A percentile compares a stretch with the other conserved stretches of the same genome.
Conservation (phyloP, 257 asterid species). For the Scutellaria minor region DNA sequence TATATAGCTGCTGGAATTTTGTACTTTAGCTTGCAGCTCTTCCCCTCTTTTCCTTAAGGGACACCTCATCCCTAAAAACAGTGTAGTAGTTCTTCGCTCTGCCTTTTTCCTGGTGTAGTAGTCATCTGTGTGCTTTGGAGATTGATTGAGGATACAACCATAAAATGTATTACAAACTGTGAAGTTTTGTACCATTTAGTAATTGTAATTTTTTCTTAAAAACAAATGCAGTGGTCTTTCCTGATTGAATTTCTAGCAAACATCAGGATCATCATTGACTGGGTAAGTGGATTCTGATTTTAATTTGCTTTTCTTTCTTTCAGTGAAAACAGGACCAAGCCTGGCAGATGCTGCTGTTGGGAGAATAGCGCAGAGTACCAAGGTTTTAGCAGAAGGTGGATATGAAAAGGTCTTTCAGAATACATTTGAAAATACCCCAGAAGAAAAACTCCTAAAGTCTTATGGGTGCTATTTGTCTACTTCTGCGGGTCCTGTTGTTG, state of each 20-base stretch:
- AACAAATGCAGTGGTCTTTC: neutral
- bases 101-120: slow-evolving; percentile 7
- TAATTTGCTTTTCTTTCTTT: slow-evolving; percentile 19
- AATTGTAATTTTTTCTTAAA: slow-evolving; percentile 13
- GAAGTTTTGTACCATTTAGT: slow-evolving; percentile 12
- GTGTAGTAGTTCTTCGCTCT: slow-evolving; percentile 1
- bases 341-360: slow-evolving; percentile 92
- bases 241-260: neutral
- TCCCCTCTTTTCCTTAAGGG: no score
- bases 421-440: slow-evolving; percentile 80
- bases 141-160: slow-evolving; percentile 4
- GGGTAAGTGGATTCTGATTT: slow-evolving; percentile 32
- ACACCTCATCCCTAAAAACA: no score
- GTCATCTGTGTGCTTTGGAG: slow-evolving; percentile 5
- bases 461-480: slow-evolving; percentile 93
- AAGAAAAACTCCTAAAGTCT: slow-evolving; percentile 71
- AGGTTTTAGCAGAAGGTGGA: slow-evolving; percentile 93
- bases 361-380: slow-evolving; percentile 84
- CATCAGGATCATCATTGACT: slow-evolving; percentile 11
- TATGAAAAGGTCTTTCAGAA: slow-evolving; percentile 83
- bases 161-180: no score
- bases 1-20: no score
- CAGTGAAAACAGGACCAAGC: slow-evolving; percentile 95
- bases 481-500: slow-evolving; percentile 93
- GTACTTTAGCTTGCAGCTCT: no score